Base-by-base conservation (phyloP, 73 alveolate species). In the Uronychia setigera region DNA sequence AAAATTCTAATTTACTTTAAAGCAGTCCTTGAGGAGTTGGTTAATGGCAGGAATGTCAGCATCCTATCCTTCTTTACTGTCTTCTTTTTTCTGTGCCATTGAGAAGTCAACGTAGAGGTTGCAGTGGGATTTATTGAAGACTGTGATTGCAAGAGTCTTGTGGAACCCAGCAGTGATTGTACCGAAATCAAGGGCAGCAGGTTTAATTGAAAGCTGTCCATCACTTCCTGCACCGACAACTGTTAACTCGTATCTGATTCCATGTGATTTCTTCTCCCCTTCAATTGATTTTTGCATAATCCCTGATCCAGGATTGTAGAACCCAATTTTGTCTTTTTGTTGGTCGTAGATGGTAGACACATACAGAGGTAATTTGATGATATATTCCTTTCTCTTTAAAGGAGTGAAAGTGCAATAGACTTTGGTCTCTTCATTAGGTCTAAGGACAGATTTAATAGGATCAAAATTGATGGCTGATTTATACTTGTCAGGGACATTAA, bases 121-220 rank as follows among this genome's bases (percentile, higher is more conserved):
- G 74, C 98, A 94, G 93, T 97, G 93, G 82, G 98, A 89, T 32
- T 94, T 94, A 85, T 98, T 98, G 81, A 80, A 91, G n/a, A 98
- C 90, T n/a, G 97, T 89, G 76, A 97, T 96, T 60, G 92, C 82
- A 79, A 94, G 85, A 79, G 94, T 96, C 76, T 95, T 93, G 76
- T 92, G 90, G 86, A 98, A 98, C 27, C 99, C 99, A 28, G 97
- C 99, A 78, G 97, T 97, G 33, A 98, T 98, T 0, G 99, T 97
- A 19, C 97, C 98, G 83, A 97, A 98, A 82, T 98, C 99, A 25
- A 97, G 91, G 58, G 91, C 78, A 59, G 88, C 90, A 11, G 99
- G 99, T 80, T 89, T 94, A n/a, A 98, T 92, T 58, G 92, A 80
- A 77, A 98, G 86, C 29, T 83, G 82, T 0, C 99, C 99, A 91